These are phyloP conservation scores for Mycena indigotica DNA, from an alignment of 768 basidiomycete genomes.

Conservation along the genomic window DNA sequence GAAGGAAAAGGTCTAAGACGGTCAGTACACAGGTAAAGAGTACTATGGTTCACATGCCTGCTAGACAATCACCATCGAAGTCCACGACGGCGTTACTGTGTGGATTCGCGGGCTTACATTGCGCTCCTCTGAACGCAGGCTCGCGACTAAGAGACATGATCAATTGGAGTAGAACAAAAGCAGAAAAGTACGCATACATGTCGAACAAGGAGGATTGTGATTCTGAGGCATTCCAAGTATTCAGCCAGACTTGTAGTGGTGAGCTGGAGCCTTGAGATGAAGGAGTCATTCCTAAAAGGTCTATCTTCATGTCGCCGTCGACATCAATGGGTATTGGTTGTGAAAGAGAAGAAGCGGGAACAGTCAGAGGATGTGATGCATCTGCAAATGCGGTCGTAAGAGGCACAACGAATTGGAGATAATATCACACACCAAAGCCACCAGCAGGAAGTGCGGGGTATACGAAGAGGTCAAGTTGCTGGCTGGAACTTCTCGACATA, in stretches of 20 bases:
- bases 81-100: slow-evolving; percentile 96
- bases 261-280: slow-evolving; percentile 37
- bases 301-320: slow-evolving; percentile 87
- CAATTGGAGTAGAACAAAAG: background rate
- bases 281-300: slow-evolving; percentile 72
- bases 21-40: slow-evolving; percentile 5
- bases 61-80: slow-evolving; percentile 92
- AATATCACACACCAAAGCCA: slow-evolving; percentile 60
- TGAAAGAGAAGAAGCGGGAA: slow-evolving; percentile 65
- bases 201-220: slow-evolving; percentile 58
- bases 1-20: slow-evolving; percentile 78
- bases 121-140: slow-evolving; percentile 60
- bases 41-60: slow-evolving; percentile 49
- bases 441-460: slow-evolving; percentile 66
- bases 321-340: slow-evolving; percentile 89
- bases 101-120: slow-evolving; percentile 81
- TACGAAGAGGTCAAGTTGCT: slow-evolving; percentile 64
- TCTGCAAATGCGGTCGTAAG: slow-evolving; percentile 32
- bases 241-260: slow-evolving; percentile 74
- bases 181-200: slow-evolving; percentile 50
- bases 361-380: slow-evolving; percentile 43
- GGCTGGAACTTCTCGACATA: slow-evolving; percentile 62
- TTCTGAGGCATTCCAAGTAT: slow-evolving; percentile 69
- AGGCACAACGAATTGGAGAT: background rate
- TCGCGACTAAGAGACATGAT: slow-evolving; percentile 43